A percentile compares a stretch with the other conserved stretches of the same genome.
Evolutionary conservation across 169 alveolate species (phyloP).

Genomic region (Babesia sp.): DNA sequence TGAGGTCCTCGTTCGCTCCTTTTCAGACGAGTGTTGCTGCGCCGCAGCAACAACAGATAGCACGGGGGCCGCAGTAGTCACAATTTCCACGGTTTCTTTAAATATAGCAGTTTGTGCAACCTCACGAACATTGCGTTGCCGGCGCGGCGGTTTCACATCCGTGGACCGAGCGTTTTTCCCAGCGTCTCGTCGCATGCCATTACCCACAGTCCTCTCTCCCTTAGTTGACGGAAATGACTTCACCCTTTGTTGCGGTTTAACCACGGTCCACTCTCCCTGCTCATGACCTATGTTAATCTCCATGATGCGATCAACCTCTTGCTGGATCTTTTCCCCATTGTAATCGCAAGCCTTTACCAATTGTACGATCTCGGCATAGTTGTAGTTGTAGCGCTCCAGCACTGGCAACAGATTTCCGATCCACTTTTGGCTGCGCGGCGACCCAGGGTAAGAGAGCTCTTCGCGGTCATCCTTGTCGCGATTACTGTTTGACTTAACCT

Average conservation of each 20-base stretch:
- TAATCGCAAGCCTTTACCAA: constrained; percentile 63
- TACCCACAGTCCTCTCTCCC: not conserved
- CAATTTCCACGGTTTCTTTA: not conserved
- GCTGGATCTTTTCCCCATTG: constrained; percentile 65
- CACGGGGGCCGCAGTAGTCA: not conserved
- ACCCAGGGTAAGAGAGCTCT: constrained; percentile 50
- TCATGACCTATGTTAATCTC: constrained; percentile 66
- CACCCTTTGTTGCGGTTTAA: constrained; percentile 18
- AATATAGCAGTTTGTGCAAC: not conserved
- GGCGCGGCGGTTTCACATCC: constrained; percentile 17
- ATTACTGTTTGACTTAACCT: constrained; percentile 10
- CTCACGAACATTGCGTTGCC: constrained; percentile 11
- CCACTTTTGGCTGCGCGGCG: constrained; percentile 70
- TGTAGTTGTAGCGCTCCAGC: constrained; percentile 62
- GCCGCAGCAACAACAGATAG: not conserved
- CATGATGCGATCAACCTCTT: constrained; percentile 63
- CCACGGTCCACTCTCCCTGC: constrained; percentile 70
- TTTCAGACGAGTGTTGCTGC: constrained; percentile 17
- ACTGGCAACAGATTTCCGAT: constrained; percentile 60
- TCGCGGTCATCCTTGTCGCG: constrained; percentile 20
- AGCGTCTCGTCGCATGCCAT: not conserved
- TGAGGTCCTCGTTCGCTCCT: constrained; percentile 5
- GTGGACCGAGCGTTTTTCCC: not conserved
- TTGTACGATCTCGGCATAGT: constrained; percentile 48
- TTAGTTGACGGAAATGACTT: constrained; percentile 5